These are phyloP conservation scores for Batrachochytrium dendrobatidis DNA, from an alignment of 371 early-diverging fungal species.

Conservation along the genomic window DNA sequence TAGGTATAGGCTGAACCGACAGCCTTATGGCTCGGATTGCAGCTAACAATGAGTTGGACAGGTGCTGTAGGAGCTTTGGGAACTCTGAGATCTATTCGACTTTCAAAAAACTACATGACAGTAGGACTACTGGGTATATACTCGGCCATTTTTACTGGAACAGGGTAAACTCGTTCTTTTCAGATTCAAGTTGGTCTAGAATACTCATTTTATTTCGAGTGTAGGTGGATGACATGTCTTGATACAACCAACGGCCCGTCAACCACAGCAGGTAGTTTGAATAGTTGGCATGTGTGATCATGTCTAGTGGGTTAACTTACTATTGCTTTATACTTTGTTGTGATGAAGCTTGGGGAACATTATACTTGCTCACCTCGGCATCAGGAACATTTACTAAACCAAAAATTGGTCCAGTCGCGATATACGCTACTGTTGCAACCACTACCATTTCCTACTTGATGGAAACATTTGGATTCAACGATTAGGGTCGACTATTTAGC, in stretches of 20 bases:
- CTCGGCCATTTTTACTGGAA: neutral
- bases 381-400: too few relatives aligned
- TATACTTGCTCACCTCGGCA: neutral
- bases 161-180: neutral
- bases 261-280: constrained; percentile 1
- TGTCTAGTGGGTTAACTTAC: neutral
- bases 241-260: constrained; percentile 1
- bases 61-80: neutral
- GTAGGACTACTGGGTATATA: neutral
- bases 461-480: too few relatives aligned
- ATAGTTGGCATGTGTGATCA: neutral
- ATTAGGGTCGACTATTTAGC: too few relatives aligned
- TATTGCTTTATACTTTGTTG: neutral
- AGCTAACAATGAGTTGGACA: neutral
- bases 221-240: neutral
- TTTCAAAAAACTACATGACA: neutral
- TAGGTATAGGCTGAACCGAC: neutral
- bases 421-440: too few relatives aligned
- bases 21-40: neutral
- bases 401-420: too few relatives aligned
- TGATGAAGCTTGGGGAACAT: neutral
- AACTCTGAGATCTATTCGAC: neutral
- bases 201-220: neutral
- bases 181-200: neutral
- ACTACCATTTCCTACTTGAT: too few relatives aligned